A percentile compares a stretch with the other conserved stretches of the same genome.
These are phyloP conservation scores for Xylaria sp. DNA, from an alignment of 2,329 filamentous ascomycete genomes.

Conservation along the genomic window DNA sequence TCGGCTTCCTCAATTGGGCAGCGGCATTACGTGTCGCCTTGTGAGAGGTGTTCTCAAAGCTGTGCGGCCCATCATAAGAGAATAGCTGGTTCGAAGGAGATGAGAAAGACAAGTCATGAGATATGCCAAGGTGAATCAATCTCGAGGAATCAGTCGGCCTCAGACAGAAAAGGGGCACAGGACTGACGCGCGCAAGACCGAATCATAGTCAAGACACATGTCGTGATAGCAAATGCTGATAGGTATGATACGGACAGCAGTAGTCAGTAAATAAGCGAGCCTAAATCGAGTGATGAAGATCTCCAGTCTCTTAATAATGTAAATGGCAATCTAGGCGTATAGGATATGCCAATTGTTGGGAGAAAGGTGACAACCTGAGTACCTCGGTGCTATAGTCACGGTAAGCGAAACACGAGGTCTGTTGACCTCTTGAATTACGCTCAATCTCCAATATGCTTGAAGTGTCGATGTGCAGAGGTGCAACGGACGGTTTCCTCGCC, in stretches of 20 bases:
- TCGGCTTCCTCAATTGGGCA: background rate
- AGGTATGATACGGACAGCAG: background rate
- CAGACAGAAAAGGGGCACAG: background rate
- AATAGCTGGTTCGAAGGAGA: background rate
- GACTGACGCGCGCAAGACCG: background rate
- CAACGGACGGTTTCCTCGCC: background rate
- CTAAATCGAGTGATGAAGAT: background rate
- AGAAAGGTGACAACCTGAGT: background rate
- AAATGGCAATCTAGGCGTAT: background rate
- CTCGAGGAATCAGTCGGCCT: background rate
- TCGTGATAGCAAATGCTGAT: background rate
- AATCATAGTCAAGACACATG: background rate
- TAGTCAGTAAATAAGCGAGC: background rate
- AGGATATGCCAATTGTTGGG: too few relatives aligned
- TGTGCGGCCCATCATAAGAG: background rate
- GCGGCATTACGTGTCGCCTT: too few relatives aligned
- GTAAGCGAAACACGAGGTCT: background rate
- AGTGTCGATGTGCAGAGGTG: slow-evolving; percentile 1
- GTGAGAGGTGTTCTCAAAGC: background rate
- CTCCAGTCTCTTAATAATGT: background rate
- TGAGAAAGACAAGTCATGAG: background rate
- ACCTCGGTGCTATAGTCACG: background rate
- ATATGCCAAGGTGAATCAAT: background rate
- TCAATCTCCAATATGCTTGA: background rate
- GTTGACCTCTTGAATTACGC: background rate